A percentile compares a stretch with the other conserved stretches of the same genome.
Evolutionary conservation across 2,329 filamentous ascomycete species (phyloP).

Genomic region (Aspergillus puulaauensis): DNA sequence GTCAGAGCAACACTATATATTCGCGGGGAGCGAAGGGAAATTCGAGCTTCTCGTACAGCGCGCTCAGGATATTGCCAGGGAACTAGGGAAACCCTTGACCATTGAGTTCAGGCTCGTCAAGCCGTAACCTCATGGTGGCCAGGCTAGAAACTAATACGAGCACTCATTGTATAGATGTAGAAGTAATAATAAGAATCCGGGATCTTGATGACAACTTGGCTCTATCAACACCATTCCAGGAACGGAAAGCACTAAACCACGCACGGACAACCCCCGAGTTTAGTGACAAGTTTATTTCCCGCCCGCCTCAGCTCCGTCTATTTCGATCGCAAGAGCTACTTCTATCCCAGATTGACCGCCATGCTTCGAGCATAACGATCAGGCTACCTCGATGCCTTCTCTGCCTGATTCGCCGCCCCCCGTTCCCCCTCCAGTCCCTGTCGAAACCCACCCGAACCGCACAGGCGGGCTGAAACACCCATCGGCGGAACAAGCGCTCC

Average conservation of each 20-base stretch:
- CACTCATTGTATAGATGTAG: not conserved
- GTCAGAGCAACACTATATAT: slow-evolving; percentile 18
- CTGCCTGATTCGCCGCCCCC: slow-evolving; percentile 35
- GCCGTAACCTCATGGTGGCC: not conserved
- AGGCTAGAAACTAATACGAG: not conserved
- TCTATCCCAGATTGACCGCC: slow-evolving; percentile 9
- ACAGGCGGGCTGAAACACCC: slow-evolving; percentile 36
- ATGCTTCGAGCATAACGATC: slow-evolving; percentile 31
- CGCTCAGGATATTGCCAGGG: not conserved
- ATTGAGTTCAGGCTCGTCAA: slow-evolving; percentile 15
- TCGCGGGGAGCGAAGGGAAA: slow-evolving; percentile 21
- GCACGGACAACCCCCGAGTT: not conserved
- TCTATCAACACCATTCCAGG: not conserved
- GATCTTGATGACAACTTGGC: not conserved
- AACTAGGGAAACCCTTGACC: not conserved
- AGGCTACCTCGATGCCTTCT: slow-evolving; percentile 33
- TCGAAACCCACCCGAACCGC: slow-evolving; percentile 48
- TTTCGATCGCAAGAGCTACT: not conserved
- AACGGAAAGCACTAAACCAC: slow-evolving; percentile 6
- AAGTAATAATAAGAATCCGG: not conserved
- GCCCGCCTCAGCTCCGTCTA: not conserved
- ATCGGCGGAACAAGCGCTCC: slow-evolving; percentile 37
- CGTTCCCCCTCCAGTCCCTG: slow-evolving; percentile 45
- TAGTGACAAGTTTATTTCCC: slow-evolving; percentile 1
- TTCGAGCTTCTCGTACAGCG: slow-evolving; percentile 21